Conservation (phyloP, 192 early-diverging fungal genomes). For the Backusella australiensis region DNA sequence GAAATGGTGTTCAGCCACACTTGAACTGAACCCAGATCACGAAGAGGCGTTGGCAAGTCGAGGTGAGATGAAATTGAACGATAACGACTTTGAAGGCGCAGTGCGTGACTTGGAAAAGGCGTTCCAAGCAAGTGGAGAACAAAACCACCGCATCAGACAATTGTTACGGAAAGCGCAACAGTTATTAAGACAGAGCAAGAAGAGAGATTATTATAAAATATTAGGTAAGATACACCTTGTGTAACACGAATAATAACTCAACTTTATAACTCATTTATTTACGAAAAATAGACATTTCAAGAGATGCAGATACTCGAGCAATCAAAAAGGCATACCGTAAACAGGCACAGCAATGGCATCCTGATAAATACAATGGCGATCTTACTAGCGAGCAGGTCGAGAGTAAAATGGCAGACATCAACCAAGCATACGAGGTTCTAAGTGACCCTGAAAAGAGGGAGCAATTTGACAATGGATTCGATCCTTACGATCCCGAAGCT, state of each 20-base stretch:
- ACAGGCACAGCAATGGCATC: slow-evolving; percentile 85
- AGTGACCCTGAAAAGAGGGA: slow-evolving; percentile 55
- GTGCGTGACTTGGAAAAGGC: slow-evolving; percentile 71
- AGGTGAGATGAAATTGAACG: slow-evolving; percentile 65
- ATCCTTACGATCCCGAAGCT: slow-evolving; percentile 71
- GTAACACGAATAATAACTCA: too few relatives aligned
- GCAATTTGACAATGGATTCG: slow-evolving; percentile 72
- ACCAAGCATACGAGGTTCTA: slow-evolving; percentile 89
- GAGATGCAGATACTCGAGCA: slow-evolving; percentile 68
- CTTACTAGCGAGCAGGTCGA: slow-evolving; percentile 71
- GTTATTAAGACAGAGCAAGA: slow-evolving; percentile 54
- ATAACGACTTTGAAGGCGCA: slow-evolving; percentile 79
- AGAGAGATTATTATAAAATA: slow-evolving; percentile 96
- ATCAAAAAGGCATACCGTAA: slow-evolving; percentile 94
- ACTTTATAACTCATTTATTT: neutral
- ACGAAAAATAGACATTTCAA: slow-evolving; percentile 53
- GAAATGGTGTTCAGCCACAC: slow-evolving; percentile 66
- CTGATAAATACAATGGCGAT: slow-evolving; percentile 77
- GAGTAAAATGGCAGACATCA: slow-evolving; percentile 89
- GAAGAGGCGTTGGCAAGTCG: slow-evolving; percentile 69
- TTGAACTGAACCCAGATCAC: slow-evolving; percentile 71
- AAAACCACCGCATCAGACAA: slow-evolving; percentile 54
- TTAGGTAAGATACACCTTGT: slow-evolving; percentile 34
- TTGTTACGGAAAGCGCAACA: slow-evolving; percentile 63
- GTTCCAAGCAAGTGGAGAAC: slow-evolving; percentile 54